Conservation (phyloP, 106 monocot species). For the Allium sativum region DNA sequence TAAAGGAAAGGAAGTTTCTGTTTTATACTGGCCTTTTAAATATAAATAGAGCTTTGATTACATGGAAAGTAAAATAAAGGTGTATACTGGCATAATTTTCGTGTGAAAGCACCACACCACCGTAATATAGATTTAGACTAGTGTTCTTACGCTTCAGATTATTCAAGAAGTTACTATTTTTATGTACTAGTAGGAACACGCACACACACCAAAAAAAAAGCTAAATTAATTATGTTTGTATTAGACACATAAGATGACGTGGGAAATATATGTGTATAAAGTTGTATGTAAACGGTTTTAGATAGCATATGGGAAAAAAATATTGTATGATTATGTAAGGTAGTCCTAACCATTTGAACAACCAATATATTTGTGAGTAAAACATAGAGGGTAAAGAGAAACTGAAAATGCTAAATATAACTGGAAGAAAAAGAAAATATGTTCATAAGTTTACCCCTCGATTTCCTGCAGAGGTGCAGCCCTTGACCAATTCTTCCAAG, state of each 20-base stretch:
- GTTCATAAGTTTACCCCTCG: constrained; percentile 53
- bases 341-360: constrained; percentile 4
- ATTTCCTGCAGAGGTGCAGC: constrained; percentile 54
- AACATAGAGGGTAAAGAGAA: neutral
- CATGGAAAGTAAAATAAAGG: too few relatives aligned
- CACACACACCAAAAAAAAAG: too few relatives aligned
- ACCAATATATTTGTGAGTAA: neutral
- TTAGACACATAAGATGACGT: neutral
- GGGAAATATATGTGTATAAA: neutral
- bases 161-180: neutral
- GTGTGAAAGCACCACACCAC: too few relatives aligned
- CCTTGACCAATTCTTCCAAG: constrained; percentile 80
- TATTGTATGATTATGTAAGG: neutral
- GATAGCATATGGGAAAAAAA: neutral
- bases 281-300: neutral
- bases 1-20: constrained; percentile 6
- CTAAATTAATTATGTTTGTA: neutral
- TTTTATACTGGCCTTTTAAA: neutral
- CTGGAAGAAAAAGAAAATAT: neutral
- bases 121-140: too few relatives aligned
- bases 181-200: neutral
- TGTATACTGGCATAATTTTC: too few relatives aligned
- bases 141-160: neutral
- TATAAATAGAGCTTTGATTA: neutral
- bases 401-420: neutral